Conservation (phyloP, 192 early-diverging fungal genomes). For the Linnemannia zychae region DNA sequence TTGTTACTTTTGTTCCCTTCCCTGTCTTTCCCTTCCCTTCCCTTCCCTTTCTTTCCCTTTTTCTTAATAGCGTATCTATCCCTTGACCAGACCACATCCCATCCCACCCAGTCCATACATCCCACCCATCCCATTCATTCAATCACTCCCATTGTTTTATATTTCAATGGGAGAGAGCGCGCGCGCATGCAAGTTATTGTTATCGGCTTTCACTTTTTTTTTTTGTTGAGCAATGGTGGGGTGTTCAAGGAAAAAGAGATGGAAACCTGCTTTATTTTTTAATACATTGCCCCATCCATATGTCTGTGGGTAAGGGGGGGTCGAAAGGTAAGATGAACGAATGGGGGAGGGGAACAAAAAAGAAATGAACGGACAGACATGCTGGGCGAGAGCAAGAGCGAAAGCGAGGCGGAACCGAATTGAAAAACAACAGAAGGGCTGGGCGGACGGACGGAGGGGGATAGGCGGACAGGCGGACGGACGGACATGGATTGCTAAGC, state of each 20-base stretch:
- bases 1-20: background rate
- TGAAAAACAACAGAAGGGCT: background rate
- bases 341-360: background rate
- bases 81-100: background rate
- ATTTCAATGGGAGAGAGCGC: too few relatives aligned
- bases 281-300: background rate
- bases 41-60: background rate
- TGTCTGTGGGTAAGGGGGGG: background rate
- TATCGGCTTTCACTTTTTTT: background rate
- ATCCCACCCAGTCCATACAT: too few relatives aligned
- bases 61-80: too few relatives aligned
- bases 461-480: background rate
- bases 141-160: too few relatives aligned
- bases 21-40: background rate
- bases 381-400: background rate
- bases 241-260: background rate
- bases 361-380: background rate
- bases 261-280: background rate
- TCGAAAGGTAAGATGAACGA: background rate
- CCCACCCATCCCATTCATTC: too few relatives aligned
- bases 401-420: background rate
- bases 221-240: background rate
- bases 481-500: slow-evolving; percentile 10
- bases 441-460: background rate
- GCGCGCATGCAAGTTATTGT: too few relatives aligned